Evolutionary conservation across 805 yeast genomes (phyloP).

Genomic region (Starmera dryadoides): DNA sequence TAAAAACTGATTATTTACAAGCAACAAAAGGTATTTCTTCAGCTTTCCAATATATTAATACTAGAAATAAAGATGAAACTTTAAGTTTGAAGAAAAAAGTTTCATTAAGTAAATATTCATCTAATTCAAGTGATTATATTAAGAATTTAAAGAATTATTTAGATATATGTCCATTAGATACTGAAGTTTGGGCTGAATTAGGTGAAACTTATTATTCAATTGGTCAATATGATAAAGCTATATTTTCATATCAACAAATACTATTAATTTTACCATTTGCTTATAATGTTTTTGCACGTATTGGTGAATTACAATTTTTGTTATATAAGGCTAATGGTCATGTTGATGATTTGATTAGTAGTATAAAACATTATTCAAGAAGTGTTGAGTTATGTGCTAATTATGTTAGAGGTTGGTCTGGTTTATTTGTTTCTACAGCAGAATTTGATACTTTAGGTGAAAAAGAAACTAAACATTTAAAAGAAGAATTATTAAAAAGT

Average conservation of each 20-base stretch:
- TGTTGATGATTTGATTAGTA: slow-evolving; percentile 4
- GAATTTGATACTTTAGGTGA: slow-evolving; percentile 17
- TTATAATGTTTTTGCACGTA: slow-evolving; percentile 53
- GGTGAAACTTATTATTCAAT: slow-evolving; percentile 51
- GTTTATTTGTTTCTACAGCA: slow-evolving; percentile 37
- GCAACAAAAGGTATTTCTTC: slow-evolving; percentile 36
- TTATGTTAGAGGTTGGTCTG: slow-evolving; percentile 70
- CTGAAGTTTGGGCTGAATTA: slow-evolving; percentile 72
- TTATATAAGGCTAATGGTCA: slow-evolving; percentile 5
- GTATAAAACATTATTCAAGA: slow-evolving; percentile 49
- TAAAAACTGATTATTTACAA: slow-evolving; percentile 51
- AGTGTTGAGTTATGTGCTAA: slow-evolving; percentile 71
- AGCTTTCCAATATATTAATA: slow-evolving; percentile 30
- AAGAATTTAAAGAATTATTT: slow-evolving; percentile 46
- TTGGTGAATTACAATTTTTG: slow-evolving; percentile 45
- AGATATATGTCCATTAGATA: slow-evolving; percentile 66
- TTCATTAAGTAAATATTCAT: slow-evolving; percentile 8
- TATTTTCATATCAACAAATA: slow-evolving; percentile 64
- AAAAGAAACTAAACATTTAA: slow-evolving; percentile 15
- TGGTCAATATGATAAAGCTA: slow-evolving; percentile 63
- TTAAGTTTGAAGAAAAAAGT: slow-evolving; percentile 18
- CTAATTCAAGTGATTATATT: slow-evolving; percentile 33
- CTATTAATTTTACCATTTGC: slow-evolving; percentile 63
- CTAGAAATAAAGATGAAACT: slow-evolving; percentile 12
- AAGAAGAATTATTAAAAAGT: slow-evolving; percentile 15